phyloP scores from a whole-genome alignment of 768 basidiomycete species.

The Kwoniella sp. region DNA sequence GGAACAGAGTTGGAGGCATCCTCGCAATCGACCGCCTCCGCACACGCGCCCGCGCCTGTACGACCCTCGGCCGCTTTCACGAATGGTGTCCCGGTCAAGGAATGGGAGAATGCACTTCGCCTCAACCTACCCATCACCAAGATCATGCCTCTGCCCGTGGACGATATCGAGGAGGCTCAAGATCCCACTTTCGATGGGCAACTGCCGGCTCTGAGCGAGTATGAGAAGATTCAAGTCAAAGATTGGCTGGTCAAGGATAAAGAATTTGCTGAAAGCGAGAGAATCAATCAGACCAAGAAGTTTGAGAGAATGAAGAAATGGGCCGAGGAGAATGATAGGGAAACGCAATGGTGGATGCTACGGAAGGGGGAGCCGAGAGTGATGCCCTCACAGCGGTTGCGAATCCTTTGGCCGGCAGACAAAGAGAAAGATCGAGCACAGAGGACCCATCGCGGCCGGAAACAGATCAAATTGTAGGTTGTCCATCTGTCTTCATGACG shows the following conservation, averaged over 20 bases:
- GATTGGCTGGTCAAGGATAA: slow-evolving; percentile 69
- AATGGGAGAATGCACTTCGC: slow-evolving; percentile 44
- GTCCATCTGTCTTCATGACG: too few species aligned
- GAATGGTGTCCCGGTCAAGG: slow-evolving; percentile 36
- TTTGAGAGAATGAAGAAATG: slow-evolving; percentile 59
- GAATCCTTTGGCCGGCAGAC: slow-evolving; percentile 62
- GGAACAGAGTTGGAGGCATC: background rate
- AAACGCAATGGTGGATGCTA: slow-evolving; percentile 57
- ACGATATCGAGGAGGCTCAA: slow-evolving; percentile 58
- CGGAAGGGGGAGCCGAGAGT: slow-evolving; percentile 55
- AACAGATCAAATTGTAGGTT: slow-evolving; percentile 72
- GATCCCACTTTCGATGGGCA: slow-evolving; percentile 59
- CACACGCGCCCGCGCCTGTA: background rate
- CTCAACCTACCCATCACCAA: slow-evolving; percentile 66
- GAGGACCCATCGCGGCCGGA: slow-evolving; percentile 60
- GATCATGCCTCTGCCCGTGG: slow-evolving; percentile 66
- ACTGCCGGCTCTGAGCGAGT: slow-evolving; percentile 60
- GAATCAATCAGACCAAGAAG: slow-evolving; percentile 61
- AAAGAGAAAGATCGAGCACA: slow-evolving; percentile 58
- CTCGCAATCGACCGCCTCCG: background rate
- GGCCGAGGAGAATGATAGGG: slow-evolving; percentile 70
- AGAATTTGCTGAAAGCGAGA: slow-evolving; percentile 52
- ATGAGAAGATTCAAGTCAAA: slow-evolving; percentile 63
- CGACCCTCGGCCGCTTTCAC: slow-evolving; percentile 1
- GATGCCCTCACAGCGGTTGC: slow-evolving; percentile 58